Evolutionary conservation across 768 basidiomycete genomes (phyloP), one percentile per base, ranked within the genome.

Genomic region (Lactifluus piperatus): DNA sequence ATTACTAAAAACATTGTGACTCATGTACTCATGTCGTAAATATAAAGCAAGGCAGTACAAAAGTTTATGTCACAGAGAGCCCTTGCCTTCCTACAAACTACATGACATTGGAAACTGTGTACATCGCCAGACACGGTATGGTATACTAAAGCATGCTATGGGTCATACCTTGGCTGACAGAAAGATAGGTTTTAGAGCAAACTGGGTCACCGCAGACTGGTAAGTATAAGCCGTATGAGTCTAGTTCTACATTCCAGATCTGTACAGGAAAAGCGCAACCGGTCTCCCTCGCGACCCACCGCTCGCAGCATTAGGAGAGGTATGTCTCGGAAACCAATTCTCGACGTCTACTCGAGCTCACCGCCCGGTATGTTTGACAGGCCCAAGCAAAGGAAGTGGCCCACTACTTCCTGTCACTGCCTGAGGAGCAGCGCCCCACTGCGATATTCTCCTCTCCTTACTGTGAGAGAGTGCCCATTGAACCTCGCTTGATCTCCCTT

Each of bases 361-460:
- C 51, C 30, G 29, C 22, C 24, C 5, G 22, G 18, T 14, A n/a
- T n/a, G 26, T 22, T 43, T 4, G 48, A 9, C 26, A 88, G 82
- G 72, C 75, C 16, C 91, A 94, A 73, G 89, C 91, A 1, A 70
- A 80, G 55, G 88, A 92, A 68, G 72, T 91, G 22, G 85, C 82
- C 1, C 72, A 75, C 16, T 81, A 86, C 69, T 82, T 91, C 64
- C 61, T 74, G 22, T 79, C 81, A 8, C 73, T 91, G 16, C 86
- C 88, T 16, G 76, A 79, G 54, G 76, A 83, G 7, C 77, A 85
- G 45, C 77, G 79, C 13, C 91, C 91, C 1, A 91, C 85, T 2
- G 84, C 81, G 5, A 87, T 92, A 57, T 86, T 90, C 70, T 90
- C 88, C 11, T 92, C 90, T 10, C 90, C 90, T 8, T 91, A 87